Percentiles rank a stretch among this genome's conserved stretches.
Evolutionary conservation across 805 yeast genomes (phyloP).

Genomic region (Saccharomyces eubayanus): DNA sequence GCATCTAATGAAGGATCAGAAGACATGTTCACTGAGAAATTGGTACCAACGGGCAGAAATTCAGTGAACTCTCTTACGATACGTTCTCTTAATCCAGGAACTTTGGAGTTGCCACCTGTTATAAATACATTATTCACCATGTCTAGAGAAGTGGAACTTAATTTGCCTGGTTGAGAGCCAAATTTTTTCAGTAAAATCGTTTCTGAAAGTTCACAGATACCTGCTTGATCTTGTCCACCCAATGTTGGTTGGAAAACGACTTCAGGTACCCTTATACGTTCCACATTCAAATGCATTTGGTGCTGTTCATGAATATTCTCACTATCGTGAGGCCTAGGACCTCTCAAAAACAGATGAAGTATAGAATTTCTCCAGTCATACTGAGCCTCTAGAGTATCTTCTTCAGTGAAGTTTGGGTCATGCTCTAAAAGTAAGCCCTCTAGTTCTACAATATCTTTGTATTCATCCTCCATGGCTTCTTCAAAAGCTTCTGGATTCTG

Average conservation of each 20-base stretch:
- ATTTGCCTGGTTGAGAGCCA: constrained; percentile 44
- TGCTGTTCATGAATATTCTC: constrained; percentile 80
- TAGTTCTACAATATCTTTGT: constrained; percentile 46
- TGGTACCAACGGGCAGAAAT: constrained; percentile 61
- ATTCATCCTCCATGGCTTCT: constrained; percentile 72
- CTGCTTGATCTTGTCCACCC: constrained; percentile 94
- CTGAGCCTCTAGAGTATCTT: constrained; percentile 73
- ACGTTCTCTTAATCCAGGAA: constrained; percentile 61
- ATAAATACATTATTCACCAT: constrained; percentile 56
- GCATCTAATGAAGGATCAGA: constrained; percentile 67
- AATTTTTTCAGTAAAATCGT: constrained; percentile 55
- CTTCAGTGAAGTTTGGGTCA: constrained; percentile 81
- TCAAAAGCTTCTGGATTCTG: constrained; percentile 55
- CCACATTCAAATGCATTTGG: constrained; percentile 85
- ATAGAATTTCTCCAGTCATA: constrained; percentile 78
- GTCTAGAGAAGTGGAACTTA: constrained; percentile 23
- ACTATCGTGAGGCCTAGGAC: constrained; percentile 78
- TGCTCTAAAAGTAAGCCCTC: constrained; percentile 70
- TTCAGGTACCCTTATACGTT: constrained; percentile 88
- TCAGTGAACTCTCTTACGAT: constrained; percentile 59
- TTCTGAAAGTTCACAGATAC: constrained; percentile 70
- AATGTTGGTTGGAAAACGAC: constrained; percentile 85
- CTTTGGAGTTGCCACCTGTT: constrained; percentile 75
- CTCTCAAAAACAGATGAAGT: constrained; percentile 78
- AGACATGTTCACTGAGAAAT: constrained; percentile 55